A percentile compares a stretch with the other conserved stretches of the same genome.
Evolutionary conservation across 2,329 filamentous ascomycete species (phyloP).

Genomic region (Neofusicoccum kwambonambiense): DNA sequence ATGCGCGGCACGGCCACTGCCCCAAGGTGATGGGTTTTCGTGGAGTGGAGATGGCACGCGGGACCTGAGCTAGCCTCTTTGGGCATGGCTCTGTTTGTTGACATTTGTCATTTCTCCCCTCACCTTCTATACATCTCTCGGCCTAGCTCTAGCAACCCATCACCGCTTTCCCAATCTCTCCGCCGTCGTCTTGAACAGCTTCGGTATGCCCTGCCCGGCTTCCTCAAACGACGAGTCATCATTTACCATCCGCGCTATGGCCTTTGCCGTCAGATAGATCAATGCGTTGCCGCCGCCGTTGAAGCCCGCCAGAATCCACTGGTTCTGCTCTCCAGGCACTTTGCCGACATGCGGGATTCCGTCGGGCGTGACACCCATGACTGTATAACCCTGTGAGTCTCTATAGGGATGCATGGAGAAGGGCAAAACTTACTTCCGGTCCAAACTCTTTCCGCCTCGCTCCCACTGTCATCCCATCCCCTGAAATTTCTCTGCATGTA

Average conservation of each 20-base stretch:
- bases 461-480: constrained; percentile 25
- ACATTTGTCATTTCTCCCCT: no score
- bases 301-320: constrained; percentile 24
- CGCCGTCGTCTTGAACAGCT: constrained; percentile 34
- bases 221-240: constrained; percentile 31
- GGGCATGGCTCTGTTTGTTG: no score
- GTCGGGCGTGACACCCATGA: constrained; percentile 24
- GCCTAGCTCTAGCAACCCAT: neutral
- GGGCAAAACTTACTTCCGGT: constrained; percentile 27
- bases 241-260: constrained; percentile 42
- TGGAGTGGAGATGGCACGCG: no score
- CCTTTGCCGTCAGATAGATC: constrained; percentile 34
- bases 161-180: constrained; percentile 25
- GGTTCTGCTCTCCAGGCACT: constrained; percentile 17
- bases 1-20: no score
- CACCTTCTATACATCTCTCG: no score
- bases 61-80: no score
- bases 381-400: constrained; percentile 5
- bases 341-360: constrained; percentile 22
- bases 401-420: neutral
- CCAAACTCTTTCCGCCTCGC: constrained; percentile 24
- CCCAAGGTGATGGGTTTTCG: no score
- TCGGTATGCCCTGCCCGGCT: constrained; percentile 35
- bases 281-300: constrained; percentile 24
- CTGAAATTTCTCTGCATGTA: constrained; percentile 29